Evolutionary conservation across 768 basidiomycete genomes (phyloP).

Genomic region (Rhodotorula diobovata): DNA sequence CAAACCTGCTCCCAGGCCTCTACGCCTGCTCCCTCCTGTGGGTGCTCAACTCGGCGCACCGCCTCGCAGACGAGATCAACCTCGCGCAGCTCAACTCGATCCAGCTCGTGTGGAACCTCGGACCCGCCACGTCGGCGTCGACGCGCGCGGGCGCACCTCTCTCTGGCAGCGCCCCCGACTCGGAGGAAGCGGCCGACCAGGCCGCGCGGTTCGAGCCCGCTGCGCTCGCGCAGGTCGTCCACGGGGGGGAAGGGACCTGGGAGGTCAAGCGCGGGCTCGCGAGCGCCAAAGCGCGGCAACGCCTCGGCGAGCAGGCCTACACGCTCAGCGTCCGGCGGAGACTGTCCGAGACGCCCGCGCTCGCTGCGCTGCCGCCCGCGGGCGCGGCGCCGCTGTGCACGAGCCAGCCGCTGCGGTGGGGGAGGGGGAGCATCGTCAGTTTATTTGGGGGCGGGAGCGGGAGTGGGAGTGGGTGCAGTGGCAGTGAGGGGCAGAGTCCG

Average conservation of each 20-base stretch:
- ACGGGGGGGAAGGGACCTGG: not conserved
- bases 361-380: too few relatives aligned
- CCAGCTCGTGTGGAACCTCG: constrained; percentile 7
- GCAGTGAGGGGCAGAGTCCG: too few relatives aligned
- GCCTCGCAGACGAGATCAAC: not conserved
- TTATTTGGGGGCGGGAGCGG: too few relatives aligned
- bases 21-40: not conserved
- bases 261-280: not conserved
- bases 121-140: not conserved
- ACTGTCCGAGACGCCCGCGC: too few relatives aligned
- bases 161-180: too few relatives aligned
- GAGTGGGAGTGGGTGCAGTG: too few relatives aligned
- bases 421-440: not conserved
- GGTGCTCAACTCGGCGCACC: constrained; percentile 2
- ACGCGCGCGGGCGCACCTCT: too few relatives aligned
- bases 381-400: too few relatives aligned
- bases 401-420: too few relatives aligned
- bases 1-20: not conserved
- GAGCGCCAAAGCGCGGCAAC: not conserved
- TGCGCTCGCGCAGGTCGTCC: not conserved
- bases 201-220: not conserved
- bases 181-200: too few relatives aligned
- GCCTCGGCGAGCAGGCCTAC: not conserved
- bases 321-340: not conserved
- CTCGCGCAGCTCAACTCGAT: not conserved